Conservation (phyloP, 179 eudicot species). For the Amaranthus tricolor region DNA sequence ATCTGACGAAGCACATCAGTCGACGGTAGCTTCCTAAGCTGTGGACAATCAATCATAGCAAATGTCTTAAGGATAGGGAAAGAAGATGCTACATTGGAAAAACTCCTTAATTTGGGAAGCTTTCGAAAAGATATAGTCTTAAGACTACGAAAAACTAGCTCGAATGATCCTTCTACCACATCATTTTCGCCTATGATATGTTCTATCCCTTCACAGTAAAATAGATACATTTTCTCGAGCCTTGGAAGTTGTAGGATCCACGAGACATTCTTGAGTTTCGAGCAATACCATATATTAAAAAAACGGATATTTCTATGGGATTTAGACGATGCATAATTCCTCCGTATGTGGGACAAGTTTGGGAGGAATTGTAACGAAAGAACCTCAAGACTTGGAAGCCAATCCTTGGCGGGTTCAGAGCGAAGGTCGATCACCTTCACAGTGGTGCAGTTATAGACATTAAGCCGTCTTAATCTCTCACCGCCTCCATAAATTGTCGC, state of each 20-base stretch:
- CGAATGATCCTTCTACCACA: background rate
- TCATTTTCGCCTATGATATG: slow-evolving; percentile 25
- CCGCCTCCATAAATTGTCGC: slow-evolving; percentile 26
- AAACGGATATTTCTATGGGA: slow-evolving; percentile 30
- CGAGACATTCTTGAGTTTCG: slow-evolving; percentile 25
- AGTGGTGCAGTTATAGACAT: slow-evolving; percentile 24
- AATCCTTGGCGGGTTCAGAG: slow-evolving; percentile 22
- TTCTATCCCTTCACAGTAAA: slow-evolving; percentile 28
- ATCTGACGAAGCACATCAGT: slow-evolving; percentile 9
- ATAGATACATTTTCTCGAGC: slow-evolving; percentile 26
- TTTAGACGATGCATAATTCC: slow-evolving; percentile 17
- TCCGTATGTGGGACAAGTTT: slow-evolving; percentile 22
- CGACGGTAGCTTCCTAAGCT: slow-evolving; percentile 22
- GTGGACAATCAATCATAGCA: slow-evolving; percentile 30
- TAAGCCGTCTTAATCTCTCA: slow-evolving; percentile 25
- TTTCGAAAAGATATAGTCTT: slow-evolving; percentile 28
- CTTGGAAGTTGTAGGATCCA: slow-evolving; percentile 28
- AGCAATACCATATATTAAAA: slow-evolving; percentile 27
- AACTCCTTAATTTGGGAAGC: slow-evolving; percentile 20
- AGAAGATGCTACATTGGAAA: slow-evolving; percentile 12
- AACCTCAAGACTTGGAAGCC: slow-evolving; percentile 37
- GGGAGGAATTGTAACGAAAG: slow-evolving; percentile 26
- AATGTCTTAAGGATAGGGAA: slow-evolving; percentile 24
- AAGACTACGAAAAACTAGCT: slow-evolving; percentile 23
- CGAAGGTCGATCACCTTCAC: slow-evolving; percentile 27